Base-by-base conservation (phyloP, 108 stramenopile species). In the Stephanodiscus triporus region DNA sequence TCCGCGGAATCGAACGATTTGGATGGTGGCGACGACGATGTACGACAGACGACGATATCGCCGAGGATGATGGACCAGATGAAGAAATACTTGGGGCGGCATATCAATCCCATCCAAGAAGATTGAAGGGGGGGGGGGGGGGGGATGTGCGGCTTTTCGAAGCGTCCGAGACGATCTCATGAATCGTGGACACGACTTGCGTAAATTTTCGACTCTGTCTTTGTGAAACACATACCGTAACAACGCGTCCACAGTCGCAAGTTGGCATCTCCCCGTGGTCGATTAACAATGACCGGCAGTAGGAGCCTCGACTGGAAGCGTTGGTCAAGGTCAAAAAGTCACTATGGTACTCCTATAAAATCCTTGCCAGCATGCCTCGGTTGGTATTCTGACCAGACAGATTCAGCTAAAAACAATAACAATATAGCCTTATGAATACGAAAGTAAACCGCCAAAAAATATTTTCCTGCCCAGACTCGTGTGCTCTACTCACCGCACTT, bases 61-160 rank as follows among this genome's bases (percentile, higher is more conserved):
- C 72, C 66, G 19, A 63, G 59, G 64, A 70, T 59, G 63, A 70
- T 68, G 61, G 73, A 81, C 53, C 80, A 81, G 51, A 70, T 81
- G 69, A 70, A 78, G 54, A 61, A 66, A 34, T 78, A 78, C 50
- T 56, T 78, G 69, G 48, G 63, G n/a, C 69, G 63, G 9, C 70
- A 78, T 47, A 78, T 76, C 43, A 45, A 45, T 45, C 43, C 43
- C 43, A 45, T 45, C 14, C 43, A 45, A 45, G 43, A 45, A 45
- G 43, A 45, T 45, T 45, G 43, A 45, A 16, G 40, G 40, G 40
- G 4, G 40, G 40, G 9, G 40, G 11, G 40, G 40, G 40, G 43
- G 16, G 43, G 43, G n/a, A n/a, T n/a, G n/a, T n/a, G 14, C 43
- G 43, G 16, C 43, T 45, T 45, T 45, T 16, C 2, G 14, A 45